Evolutionary conservation across 345 rosid genomes (phyloP).

Genomic region (Bruguiera gymnorhiza): DNA sequence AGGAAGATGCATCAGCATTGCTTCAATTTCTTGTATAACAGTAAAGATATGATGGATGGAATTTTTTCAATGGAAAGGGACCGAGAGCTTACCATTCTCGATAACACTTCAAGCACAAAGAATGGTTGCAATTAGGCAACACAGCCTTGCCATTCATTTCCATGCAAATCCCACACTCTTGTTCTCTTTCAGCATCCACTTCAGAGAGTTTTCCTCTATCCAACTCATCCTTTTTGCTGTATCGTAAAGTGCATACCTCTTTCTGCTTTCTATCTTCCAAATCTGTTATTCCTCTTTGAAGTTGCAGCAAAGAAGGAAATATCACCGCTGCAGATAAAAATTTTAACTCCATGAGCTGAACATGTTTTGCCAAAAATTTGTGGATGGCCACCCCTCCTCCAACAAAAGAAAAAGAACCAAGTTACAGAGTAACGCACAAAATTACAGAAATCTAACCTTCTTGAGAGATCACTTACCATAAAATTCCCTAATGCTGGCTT

Average conservation of each 20-base stretch:
- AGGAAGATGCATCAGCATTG: too few species aligned
- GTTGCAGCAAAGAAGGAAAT: slow-evolving; percentile 25
- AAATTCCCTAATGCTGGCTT: slow-evolving; percentile 73
- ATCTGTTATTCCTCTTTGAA: slow-evolving; percentile 26
- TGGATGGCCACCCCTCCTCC: too few species aligned
- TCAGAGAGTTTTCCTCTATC: slow-evolving; percentile 21
- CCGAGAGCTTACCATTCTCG: slow-evolving; percentile 17
- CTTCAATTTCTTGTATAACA: too few species aligned
- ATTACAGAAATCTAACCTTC: too few species aligned
- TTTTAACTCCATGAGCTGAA: neutral
- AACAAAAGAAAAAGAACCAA: too few species aligned
- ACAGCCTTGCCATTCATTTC: slow-evolving; percentile 24
- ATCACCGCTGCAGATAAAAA: slow-evolving; percentile 17
- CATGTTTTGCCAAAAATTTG: too few species aligned
- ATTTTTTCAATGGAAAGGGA: neutral
- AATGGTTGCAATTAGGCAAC: slow-evolving; percentile 25
- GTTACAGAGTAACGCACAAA: too few species aligned
- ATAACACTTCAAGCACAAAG: slow-evolving; percentile 27
- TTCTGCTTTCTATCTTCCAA: slow-evolving; percentile 23
- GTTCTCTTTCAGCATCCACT: slow-evolving; percentile 22
- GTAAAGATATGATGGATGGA: neutral
- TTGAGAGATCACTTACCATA: slow-evolving; percentile 37
- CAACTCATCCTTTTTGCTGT: slow-evolving; percentile 17
- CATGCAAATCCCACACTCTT: slow-evolving; percentile 33
- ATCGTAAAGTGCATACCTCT: slow-evolving; percentile 14